Evolutionary conservation across 2,329 filamentous ascomycete genomes (phyloP).

Genomic region (Pseudogymnoascus sp.): DNA sequence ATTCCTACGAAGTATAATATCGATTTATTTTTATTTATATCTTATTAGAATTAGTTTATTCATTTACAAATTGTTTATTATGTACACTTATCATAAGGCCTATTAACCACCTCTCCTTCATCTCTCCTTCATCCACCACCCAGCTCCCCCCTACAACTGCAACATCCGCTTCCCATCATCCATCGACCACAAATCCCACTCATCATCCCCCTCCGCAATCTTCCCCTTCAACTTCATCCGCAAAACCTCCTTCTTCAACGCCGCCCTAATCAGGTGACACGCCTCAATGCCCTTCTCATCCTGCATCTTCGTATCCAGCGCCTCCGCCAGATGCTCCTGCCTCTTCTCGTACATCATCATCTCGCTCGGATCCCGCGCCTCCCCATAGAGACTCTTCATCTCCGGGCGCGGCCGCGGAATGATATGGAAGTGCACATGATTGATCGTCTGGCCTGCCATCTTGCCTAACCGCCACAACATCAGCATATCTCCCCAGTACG

Average conservation of each 20-base stretch:
- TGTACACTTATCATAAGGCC: neutral
- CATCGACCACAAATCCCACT: conserved; percentile 7
- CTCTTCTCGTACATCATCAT: neutral
- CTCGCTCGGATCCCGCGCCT: neutral
- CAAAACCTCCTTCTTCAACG: conserved; percentile 3
- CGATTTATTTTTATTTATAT: neutral
- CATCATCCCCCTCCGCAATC: neutral
- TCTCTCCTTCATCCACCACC: neutral
- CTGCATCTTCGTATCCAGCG: neutral
- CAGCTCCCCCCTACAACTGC: neutral
- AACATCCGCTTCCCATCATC: neutral
- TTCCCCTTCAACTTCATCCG: neutral
- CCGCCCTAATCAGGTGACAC: neutral
- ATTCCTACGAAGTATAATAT: neutral
- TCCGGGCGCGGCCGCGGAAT: conserved; percentile 54
- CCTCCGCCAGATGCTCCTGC: neutral
- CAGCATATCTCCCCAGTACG: neutral
- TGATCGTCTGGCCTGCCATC: conserved; percentile 83
- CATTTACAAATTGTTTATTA: neutral
- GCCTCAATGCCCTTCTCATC: neutral
- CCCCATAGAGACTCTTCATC: neutral
- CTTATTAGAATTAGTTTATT: neutral
- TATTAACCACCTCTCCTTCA: neutral
- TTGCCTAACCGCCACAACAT: conserved; percentile 41
- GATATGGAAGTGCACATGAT: conserved; percentile 86